These are phyloP conservation scores for Trichosporon faecale DNA, from an alignment of 1,284 basidiomycete genomes.

Conservation along the genomic window DNA sequence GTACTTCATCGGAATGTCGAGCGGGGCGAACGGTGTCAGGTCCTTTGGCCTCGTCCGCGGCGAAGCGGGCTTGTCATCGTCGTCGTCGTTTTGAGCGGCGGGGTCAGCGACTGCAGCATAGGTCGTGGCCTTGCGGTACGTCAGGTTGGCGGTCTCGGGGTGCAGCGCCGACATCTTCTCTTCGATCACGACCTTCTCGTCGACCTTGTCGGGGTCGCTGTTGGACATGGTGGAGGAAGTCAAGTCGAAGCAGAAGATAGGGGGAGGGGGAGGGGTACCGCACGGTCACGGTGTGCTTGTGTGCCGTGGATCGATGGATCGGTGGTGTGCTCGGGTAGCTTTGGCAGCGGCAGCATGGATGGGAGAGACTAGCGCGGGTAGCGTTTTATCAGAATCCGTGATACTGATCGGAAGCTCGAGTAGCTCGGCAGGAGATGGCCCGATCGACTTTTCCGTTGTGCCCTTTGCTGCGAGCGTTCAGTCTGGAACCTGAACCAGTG, in stretches of 20 bases:
- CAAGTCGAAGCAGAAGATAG: neutral
- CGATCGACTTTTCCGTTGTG: neutral
- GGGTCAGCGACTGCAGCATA: neutral
- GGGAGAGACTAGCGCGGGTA: neutral
- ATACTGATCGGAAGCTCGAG: neutral
- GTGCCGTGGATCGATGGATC: neutral
- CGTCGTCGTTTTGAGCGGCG: neutral
- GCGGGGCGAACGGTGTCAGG: neutral
- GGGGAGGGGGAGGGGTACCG: neutral
- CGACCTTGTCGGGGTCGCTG: neutral
- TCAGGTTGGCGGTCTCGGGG: neutral
- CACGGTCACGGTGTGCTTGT: neutral
- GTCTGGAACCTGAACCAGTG: neutral
- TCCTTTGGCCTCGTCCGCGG: neutral
- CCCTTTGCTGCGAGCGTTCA: neutral
- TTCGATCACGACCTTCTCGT: neutral
- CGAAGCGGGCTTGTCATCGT: neutral
- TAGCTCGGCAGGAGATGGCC: neutral
- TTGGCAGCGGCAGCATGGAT: neutral
- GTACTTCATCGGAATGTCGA: conserved; percentile 22
- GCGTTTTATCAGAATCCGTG: neutral
- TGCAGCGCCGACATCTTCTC: neutral
- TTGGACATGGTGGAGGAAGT: neutral
- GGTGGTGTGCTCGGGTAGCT: neutral
- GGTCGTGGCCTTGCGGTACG: neutral